Evolutionary conservation across 2,329 filamentous ascomycete genomes (phyloP).

Genomic region (Fusarium odoratissimum): DNA sequence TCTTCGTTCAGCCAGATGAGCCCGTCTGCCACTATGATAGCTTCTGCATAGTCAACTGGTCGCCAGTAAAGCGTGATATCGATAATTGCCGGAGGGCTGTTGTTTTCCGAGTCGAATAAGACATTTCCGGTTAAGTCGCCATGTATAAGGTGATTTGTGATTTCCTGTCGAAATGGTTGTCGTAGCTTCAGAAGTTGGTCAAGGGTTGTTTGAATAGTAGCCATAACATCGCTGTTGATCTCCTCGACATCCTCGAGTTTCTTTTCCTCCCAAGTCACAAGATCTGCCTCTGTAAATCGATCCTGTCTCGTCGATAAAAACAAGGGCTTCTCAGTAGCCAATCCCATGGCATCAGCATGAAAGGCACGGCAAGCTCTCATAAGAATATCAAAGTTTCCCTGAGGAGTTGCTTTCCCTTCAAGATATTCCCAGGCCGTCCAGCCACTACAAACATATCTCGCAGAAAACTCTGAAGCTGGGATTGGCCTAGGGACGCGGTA

Average conservation of each 20-base stretch:
- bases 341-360: neutral
- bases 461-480: accelerated
- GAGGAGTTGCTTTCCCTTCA: neutral
- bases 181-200: neutral
- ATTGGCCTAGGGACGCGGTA: neutral
- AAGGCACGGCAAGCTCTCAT: slow-evolving; percentile 6
- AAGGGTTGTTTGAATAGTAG: neutral
- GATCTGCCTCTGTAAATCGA: slow-evolving; percentile 12
- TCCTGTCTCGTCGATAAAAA: neutral
- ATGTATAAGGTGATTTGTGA: slow-evolving; percentile 7
- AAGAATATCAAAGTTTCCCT: neutral
- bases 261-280: slow-evolving; percentile 12
- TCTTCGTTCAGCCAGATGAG: neutral
- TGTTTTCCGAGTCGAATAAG: neutral
- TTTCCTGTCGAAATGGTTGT: neutral
- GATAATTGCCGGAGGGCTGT: neutral
- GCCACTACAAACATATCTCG: neutral
- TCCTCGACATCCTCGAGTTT: neutral
- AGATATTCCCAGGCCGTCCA: slow-evolving; percentile 11
- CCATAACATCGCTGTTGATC: neutral
- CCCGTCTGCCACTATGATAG: slow-evolving; percentile 15
- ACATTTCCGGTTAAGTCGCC: slow-evolving; percentile 20
- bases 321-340: neutral
- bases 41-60: slow-evolving; percentile 7
- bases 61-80: slow-evolving; percentile 21